A percentile compares a stretch with the other conserved stretches of the same genome.
phyloP scores from a whole-genome alignment of 1,284 basidiomycete species.

The Lentinus polychrous region DNA sequence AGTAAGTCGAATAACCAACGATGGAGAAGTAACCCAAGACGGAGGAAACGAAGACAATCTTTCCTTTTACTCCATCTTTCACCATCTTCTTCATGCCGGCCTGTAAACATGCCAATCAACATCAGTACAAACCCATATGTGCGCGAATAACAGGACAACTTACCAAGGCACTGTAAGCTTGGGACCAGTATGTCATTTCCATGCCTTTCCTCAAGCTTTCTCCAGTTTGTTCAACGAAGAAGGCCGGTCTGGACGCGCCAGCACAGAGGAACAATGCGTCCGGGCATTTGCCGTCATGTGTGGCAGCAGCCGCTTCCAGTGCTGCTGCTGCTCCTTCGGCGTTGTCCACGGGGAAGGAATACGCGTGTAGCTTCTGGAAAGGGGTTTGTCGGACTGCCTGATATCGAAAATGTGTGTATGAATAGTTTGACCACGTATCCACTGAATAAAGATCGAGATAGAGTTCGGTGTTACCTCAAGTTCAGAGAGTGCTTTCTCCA shows the following conservation, averaged over 20 bases:
- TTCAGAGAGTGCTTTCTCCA: slow-evolving; percentile 48
- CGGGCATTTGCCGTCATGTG: slow-evolving; percentile 49
- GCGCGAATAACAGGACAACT: slow-evolving; percentile 19
- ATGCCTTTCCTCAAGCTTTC: slow-evolving; percentile 53
- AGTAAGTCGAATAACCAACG: slow-evolving; percentile 81
- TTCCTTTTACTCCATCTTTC: slow-evolving; percentile 45
- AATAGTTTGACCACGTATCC: background rate
- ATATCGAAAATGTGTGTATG: background rate
- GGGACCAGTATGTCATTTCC: slow-evolving; percentile 60
- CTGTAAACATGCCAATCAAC: slow-evolving; percentile 28
- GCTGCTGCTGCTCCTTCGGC: slow-evolving; percentile 46
- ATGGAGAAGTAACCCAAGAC: slow-evolving; percentile 79
- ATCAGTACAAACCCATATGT: background rate
- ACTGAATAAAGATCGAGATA: background rate
- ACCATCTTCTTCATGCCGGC: slow-evolving; percentile 72
- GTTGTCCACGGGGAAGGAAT: slow-evolving; percentile 55
- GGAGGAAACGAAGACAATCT: slow-evolving; percentile 81
- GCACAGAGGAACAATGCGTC: slow-evolving; percentile 80
- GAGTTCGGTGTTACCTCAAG: slow-evolving; percentile 54
- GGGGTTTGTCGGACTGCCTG: slow-evolving; percentile 41
- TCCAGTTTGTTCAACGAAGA: slow-evolving; percentile 64
- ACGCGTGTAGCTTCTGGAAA: slow-evolving; percentile 49
- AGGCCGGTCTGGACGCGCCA: slow-evolving; percentile 59
- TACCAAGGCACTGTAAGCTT: slow-evolving; percentile 77
- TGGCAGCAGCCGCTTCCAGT: slow-evolving; percentile 51